Evolutionary conservation across 2,329 filamentous ascomycete species (phyloP), one percentile per base, ranked within the genome.

Genomic region (Chaetomium strumarium): DNA sequence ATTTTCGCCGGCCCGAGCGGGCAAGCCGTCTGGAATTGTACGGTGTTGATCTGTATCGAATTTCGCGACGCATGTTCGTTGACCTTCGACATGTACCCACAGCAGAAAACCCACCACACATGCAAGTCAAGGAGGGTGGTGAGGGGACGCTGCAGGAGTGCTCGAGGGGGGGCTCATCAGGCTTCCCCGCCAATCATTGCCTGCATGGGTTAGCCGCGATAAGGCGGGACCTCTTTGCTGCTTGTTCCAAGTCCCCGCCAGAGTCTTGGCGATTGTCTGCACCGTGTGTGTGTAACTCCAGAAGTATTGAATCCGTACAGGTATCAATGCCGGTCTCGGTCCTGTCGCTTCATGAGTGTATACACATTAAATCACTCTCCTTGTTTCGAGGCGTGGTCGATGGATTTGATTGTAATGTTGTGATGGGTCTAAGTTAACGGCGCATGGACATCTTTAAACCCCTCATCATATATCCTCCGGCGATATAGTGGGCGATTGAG

Each of bases 191-290:
- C 59, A 62, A 62, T 60, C 53, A 56, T 33, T 19, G 14, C 33
- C 46, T 13, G 37, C 10, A 13, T 30, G 7, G 51, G 46, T 12
- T 56, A 33, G 51, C 33, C 19, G 41, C 57, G 58, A 59, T 59
- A 59, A 59, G 60, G 49, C 52, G 53, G 54, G 45, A 57, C 50
- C 53, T 43, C 51, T 50, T 52, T 54, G 4, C 41, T 46, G 43
- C 31, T 40, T 46, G 40, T 20, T 39, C 38, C 38, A 24, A 39
- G 12, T 54, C 49, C 50, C 36, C 43, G 42, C 33, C 14, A 10
- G 10, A 14, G 14, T 33, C 57, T 57, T 57, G 55, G 54, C 60
- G 51, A 57, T 62, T 55, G 50, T 42, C 51, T 56, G 55, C 55
- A 38, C 52, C 50, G 47, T 54, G 24, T 7, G 24, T 24, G 24